phyloP scores from a whole-genome alignment of 176 grass and related monocot genomes.

The Coix lacrymajobi region DNA sequence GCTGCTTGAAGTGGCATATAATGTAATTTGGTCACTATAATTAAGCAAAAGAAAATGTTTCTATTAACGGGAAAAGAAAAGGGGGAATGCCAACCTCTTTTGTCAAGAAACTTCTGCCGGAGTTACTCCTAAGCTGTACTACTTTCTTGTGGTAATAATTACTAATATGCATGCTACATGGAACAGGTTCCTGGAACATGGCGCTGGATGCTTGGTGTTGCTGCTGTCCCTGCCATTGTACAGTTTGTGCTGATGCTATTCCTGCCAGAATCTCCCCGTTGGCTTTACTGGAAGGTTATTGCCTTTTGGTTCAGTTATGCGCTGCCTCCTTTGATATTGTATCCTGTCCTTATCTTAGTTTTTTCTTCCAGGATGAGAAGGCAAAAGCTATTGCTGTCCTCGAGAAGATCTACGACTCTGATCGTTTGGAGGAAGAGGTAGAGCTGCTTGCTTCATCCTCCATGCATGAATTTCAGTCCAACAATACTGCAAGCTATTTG shows the following conservation, averaged over 20 bases:
- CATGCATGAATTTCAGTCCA: slow-evolving; percentile 59
- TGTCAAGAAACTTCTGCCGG: neutral
- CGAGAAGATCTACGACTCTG: slow-evolving; percentile 71
- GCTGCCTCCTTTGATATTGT: neutral
- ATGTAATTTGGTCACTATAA: neutral
- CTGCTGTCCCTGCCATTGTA: slow-evolving; percentile 75
- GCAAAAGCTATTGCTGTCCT: slow-evolving; percentile 70
- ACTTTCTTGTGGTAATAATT: slow-evolving; percentile 15
- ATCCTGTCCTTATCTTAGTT: slow-evolving; percentile 16
- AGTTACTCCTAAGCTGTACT: neutral
- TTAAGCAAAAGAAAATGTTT: slow-evolving; percentile 5
- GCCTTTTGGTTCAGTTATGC: neutral
- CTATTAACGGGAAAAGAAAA: neutral
- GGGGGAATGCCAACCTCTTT: neutral
- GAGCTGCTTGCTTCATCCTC: slow-evolving; percentile 63
- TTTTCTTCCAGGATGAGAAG: slow-evolving; percentile 69
- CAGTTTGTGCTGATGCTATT: slow-evolving; percentile 91
- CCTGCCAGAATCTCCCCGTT: slow-evolving; percentile 92
- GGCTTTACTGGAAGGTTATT: slow-evolving; percentile 91
- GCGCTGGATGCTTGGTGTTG: slow-evolving; percentile 98
- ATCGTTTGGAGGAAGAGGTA: slow-evolving; percentile 76
- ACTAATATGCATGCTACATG: slow-evolving; percentile 26
- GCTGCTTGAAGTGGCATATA: neutral
- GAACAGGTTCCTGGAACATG: slow-evolving; percentile 88
- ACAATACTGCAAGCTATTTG: slow-evolving; percentile 51